These are phyloP conservation scores for Scenedesmus sp. DNA, from an alignment of 163 green algal species.

Conservation along the genomic window DNA sequence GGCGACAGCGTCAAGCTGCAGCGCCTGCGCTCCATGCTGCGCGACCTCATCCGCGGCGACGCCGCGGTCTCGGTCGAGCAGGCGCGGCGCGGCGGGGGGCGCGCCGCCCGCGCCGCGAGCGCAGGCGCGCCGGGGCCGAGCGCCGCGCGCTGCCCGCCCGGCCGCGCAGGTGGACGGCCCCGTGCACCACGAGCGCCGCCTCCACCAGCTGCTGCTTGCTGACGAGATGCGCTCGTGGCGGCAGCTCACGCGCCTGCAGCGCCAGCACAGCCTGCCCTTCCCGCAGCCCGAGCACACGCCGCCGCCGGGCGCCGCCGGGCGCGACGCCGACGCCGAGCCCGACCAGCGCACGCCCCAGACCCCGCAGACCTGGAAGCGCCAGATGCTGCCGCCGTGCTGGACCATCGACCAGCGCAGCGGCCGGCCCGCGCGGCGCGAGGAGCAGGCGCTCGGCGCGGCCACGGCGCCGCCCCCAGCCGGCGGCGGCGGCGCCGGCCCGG, in stretches of 20 bases:
- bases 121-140: no score
- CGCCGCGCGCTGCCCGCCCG: background rate
- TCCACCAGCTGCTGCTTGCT: slow-evolving; percentile 74
- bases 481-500: no score
- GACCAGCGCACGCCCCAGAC: slow-evolving; percentile 22
- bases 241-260: slow-evolving; percentile 44
- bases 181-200: slow-evolving; percentile 85
- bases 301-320: background rate
- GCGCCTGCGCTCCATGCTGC: slow-evolving; percentile 66
- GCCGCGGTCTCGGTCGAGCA: slow-evolving; percentile 50
- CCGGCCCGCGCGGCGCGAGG: background rate
- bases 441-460: no score
- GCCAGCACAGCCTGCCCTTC: slow-evolving; percentile 39
- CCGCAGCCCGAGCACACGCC: slow-evolving; percentile 9
- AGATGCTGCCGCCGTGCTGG: slow-evolving; percentile 30
- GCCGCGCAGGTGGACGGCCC: slow-evolving; percentile 59
- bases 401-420: background rate
- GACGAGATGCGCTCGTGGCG: slow-evolving; percentile 41
- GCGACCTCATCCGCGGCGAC: slow-evolving; percentile 52
- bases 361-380: slow-evolving; percentile 27
- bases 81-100: slow-evolving; percentile 10
- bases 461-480: background rate
- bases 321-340: background rate
- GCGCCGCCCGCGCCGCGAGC: no score
- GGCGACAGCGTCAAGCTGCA: slow-evolving; percentile 62